Conservation (phyloP, 1,284 basidiomycete genomes). For the Puccinia hordei region DNA sequence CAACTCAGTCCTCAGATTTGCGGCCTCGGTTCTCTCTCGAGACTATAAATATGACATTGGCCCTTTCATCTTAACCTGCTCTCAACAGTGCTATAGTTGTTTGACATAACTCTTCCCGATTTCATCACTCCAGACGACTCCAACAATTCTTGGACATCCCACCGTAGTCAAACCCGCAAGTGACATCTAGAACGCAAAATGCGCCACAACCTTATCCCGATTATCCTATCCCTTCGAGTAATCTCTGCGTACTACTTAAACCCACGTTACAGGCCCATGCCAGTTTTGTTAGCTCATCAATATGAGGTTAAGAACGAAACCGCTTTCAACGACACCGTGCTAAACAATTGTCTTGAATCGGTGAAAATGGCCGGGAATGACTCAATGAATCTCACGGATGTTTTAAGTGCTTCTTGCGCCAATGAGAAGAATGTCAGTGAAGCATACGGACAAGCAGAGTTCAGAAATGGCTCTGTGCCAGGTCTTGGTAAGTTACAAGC, state of each 20-base stretch:
- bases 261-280: not conserved
- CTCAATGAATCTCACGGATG: not conserved
- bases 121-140: not conserved
- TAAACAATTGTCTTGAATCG: not conserved
- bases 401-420: not conserved
- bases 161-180: not conserved
- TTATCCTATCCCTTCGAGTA: not conserved
- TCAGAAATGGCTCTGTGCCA: not conserved
- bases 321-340: not conserved
- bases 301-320: not conserved
- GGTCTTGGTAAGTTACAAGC: not conserved
- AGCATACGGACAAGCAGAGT: not conserved
- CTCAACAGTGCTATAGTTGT: not conserved
- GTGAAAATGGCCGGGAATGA: not conserved
- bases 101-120: not conserved
- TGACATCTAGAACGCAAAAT: not conserved
- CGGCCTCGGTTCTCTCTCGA: not conserved
- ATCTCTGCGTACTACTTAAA: not conserved
- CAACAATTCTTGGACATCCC: not conserved
- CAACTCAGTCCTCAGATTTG: not conserved
- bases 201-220: not conserved
- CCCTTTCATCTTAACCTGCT: not conserved
- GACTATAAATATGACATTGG: not conserved
- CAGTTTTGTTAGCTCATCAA: not conserved
- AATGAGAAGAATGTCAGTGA: not conserved